phyloP scores from a whole-genome alignment of 2,329 filamentous ascomycete species.

The Talaromyces rugulosus region DNA sequence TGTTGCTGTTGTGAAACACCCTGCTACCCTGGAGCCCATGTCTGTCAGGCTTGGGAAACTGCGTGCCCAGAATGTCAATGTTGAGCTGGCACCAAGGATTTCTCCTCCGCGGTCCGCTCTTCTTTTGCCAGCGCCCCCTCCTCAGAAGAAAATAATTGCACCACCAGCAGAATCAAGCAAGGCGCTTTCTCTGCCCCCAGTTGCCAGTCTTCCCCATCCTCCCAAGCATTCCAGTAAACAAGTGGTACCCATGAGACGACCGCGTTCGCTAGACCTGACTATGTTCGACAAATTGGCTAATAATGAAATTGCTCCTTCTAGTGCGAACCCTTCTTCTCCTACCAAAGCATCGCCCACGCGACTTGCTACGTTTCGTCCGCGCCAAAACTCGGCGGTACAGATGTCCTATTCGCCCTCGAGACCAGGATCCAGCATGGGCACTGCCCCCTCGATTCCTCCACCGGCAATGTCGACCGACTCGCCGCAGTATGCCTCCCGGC shows the following conservation, averaged over 20 bases:
- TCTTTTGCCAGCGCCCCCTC: not conserved
- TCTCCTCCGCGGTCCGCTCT: not conserved
- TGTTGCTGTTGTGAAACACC: not conserved
- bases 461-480: slow-evolving; percentile 32
- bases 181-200: not conserved
- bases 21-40: not conserved
- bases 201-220: slow-evolving; percentile 7
- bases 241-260: slow-evolving; percentile 1
- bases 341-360: slow-evolving; percentile 12
- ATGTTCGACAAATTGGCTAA: slow-evolving; percentile 12
- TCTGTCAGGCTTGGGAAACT: not conserved
- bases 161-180: not conserved
- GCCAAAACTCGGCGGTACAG: slow-evolving; percentile 23
- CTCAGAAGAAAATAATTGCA: not conserved
- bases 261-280: slow-evolving; percentile 5
- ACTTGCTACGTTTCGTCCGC: slow-evolving; percentile 28
- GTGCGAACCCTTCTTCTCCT: slow-evolving; percentile 14
- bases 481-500: slow-evolving; percentile 35
- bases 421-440: slow-evolving; percentile 40
- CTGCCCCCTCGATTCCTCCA: slow-evolving; percentile 38
- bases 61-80: not conserved
- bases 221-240: not conserved
- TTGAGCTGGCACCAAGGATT: not conserved
- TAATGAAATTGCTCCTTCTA: not conserved
- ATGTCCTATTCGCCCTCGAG: slow-evolving; percentile 30